These are phyloP conservation scores for sorghum (Sorghum bicolor) DNA, from an alignment of 176 grass and related monocot species.

Conservation along the genomic window Sorghum_bicolor_NCBIv3 NC_012871.2:9470001-9470500, in stretches of 20 bases:
- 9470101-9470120: too few species aligned
- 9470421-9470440: neutral
- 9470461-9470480: neutral
- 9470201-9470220: neutral
- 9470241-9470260: neutral
- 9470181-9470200: neutral
- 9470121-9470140: neutral
- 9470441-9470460: neutral
- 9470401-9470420: neutral
- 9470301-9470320: neutral
- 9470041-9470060: neutral
- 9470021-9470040: neutral
- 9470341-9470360: neutral
- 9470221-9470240: too few species aligned
- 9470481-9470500: neutral
- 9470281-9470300: neutral
- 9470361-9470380: neutral
- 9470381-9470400: too few species aligned
- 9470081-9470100: too few species aligned
- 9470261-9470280: too few species aligned
- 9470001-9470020: neutral
- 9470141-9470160: neutral
- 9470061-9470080: neutral
- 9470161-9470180: neutral
- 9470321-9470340: neutral